Evolutionary conservation across 148 eudicot genomes (phyloP).

Genomic region (Hydrangea macrophylla): DNA sequence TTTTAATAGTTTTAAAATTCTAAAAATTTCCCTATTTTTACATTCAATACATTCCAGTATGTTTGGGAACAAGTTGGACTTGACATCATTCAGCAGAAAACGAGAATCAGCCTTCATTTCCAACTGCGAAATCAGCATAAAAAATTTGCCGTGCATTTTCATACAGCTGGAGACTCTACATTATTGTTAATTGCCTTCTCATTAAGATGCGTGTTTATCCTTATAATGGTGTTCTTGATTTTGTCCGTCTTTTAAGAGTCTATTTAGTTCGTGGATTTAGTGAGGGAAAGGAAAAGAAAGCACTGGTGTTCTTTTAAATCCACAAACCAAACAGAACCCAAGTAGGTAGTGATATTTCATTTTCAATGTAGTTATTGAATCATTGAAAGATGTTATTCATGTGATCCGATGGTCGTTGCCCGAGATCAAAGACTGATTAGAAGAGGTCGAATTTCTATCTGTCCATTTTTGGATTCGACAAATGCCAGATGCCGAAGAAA

Average conservation of each 20-base stretch:
- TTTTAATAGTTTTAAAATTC: background rate
- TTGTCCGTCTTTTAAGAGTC: too few species aligned
- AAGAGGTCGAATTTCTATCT: conserved; percentile 77
- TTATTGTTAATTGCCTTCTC: conserved; percentile 18
- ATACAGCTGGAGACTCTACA: conserved; percentile 98
- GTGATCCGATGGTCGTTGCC: conserved; percentile 86
- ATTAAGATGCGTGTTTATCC: background rate
- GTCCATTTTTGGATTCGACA: conserved; percentile 88
- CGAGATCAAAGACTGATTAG: conserved; percentile 85
- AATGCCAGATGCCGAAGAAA: conserved; percentile 72
- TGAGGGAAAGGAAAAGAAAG: too few species aligned
- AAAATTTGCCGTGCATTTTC: conserved; percentile 87
- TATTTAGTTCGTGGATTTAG: too few species aligned
- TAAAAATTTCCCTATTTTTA: background rate
- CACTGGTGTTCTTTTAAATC: too few species aligned
- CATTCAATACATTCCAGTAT: conserved; percentile 42
- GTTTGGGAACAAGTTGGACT: conserved; percentile 97
- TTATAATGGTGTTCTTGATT: too few species aligned
- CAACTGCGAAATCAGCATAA: conserved; percentile 63
- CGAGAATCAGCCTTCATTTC: conserved; percentile 91
- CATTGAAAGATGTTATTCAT: background rate
- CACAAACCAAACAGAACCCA: too few species aligned
- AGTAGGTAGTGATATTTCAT: background rate
- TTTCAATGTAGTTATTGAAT: background rate
- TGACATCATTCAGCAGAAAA: conserved; percentile 76